Evolutionary conservation across 192 early-diverging fungal species (phyloP).

Genomic region (Phlyctochytrium bullatum): DNA sequence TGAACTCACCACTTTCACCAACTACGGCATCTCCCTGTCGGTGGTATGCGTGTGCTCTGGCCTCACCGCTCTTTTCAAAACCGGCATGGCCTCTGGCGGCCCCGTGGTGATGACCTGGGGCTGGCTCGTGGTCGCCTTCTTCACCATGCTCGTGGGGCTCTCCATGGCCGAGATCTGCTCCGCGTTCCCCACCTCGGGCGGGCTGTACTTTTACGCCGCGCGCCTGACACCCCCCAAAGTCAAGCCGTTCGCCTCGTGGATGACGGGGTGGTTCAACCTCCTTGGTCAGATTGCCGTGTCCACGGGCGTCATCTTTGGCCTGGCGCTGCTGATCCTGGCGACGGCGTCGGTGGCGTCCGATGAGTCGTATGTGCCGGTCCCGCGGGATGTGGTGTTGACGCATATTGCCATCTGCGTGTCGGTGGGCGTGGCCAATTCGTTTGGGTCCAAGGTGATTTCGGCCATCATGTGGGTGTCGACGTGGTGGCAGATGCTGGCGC

Average conservation of each 20-base stretch:
- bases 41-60: slow-evolving; percentile 35
- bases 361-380: slow-evolving; percentile 8
- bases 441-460: slow-evolving; percentile 23
- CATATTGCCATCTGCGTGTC: slow-evolving; percentile 9
- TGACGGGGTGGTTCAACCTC: slow-evolving; percentile 37
- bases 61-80: slow-evolving; percentile 27
- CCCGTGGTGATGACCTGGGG: slow-evolving; percentile 37
- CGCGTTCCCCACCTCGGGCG: slow-evolving; percentile 30
- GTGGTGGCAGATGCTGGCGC: slow-evolving; percentile 33
- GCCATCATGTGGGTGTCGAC: slow-evolving; percentile 31
- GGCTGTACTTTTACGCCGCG: slow-evolving; percentile 33
- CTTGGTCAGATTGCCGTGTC: slow-evolving; percentile 33
- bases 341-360: slow-evolving; percentile 17
- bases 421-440: slow-evolving; percentile 20
- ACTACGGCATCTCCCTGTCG: slow-evolving; percentile 31
- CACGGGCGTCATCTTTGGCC: slow-evolving; percentile 18
- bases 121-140: slow-evolving; percentile 29
- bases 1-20: slow-evolving; percentile 29
- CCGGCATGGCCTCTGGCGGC: slow-evolving; percentile 29
- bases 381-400: slow-evolving; percentile 13
- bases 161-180: slow-evolving; percentile 43
- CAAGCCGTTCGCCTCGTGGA: slow-evolving; percentile 30
- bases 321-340: slow-evolving; percentile 19
- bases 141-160: slow-evolving; percentile 24
- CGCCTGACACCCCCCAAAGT: slow-evolving; percentile 19